phyloP scores from a whole-genome alignment of 495 filamentous ascomycete genomes.

The Elasticomyces elasticus region DNA sequence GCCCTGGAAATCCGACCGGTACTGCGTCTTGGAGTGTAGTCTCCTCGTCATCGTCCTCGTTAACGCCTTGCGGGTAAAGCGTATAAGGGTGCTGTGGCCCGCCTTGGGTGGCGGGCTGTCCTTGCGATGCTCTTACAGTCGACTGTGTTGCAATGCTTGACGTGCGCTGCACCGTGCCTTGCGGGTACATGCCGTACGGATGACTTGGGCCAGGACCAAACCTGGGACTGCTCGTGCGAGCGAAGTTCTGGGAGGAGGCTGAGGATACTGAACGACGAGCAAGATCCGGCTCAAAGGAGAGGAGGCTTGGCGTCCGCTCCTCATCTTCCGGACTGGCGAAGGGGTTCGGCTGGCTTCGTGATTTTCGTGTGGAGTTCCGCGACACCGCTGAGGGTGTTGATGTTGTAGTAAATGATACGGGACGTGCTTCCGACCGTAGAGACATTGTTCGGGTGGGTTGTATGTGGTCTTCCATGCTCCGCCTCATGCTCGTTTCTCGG shows the following conservation, averaged over 20 bases:
- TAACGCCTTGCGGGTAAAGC: slow-evolving; percentile 71
- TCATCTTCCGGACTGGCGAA: slow-evolving; percentile 19
- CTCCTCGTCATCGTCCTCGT: slow-evolving; percentile 42
- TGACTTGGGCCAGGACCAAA: slow-evolving; percentile 28
- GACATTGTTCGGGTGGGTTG: slow-evolving; percentile 10
- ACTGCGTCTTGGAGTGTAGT: slow-evolving; percentile 35
- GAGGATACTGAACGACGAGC: slow-evolving; percentile 24
- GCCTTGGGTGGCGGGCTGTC: background rate
- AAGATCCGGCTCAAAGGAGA: slow-evolving; percentile 16
- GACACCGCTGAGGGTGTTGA: background rate
- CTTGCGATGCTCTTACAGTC: slow-evolving; percentile 6
- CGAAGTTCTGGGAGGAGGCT: slow-evolving; percentile 28
- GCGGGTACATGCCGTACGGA: slow-evolving; percentile 35
- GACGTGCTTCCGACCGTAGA: slow-evolving; percentile 3
- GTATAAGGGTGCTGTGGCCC: slow-evolving; percentile 83
- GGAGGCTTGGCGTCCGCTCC: slow-evolving; percentile 18
- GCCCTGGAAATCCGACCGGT: slow-evolving; percentile 66
- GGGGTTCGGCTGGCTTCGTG: slow-evolving; percentile 10
- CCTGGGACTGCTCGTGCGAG: slow-evolving; percentile 25
- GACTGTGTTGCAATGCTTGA: slow-evolving; percentile 28
- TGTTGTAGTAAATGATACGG: background rate
- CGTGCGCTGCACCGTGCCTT: slow-evolving; percentile 27
- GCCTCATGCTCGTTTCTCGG: slow-evolving; percentile 7
- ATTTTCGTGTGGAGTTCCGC: slow-evolving; percentile 17
- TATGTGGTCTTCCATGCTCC: slow-evolving; percentile 3